Evolutionary conservation across 768 basidiomycete genomes (phyloP).

Genomic region (Lactarius sp.): DNA sequence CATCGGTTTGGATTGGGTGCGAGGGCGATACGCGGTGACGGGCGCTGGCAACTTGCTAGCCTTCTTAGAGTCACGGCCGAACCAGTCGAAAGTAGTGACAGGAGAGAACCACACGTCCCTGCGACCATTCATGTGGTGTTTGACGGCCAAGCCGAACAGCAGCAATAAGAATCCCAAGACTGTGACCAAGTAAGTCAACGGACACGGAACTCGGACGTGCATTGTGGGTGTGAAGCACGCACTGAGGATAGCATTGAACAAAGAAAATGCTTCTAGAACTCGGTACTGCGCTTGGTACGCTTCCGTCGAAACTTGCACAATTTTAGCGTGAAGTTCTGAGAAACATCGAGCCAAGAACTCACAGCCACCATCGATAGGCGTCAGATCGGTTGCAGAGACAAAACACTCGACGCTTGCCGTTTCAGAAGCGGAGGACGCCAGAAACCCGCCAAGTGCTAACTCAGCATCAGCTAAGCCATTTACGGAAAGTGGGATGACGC

Average conservation of each 20-base stretch:
- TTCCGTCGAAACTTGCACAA: slow-evolving; percentile 64
- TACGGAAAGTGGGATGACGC: slow-evolving; percentile 28
- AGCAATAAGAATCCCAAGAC: slow-evolving; percentile 47
- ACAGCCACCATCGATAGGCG: slow-evolving; percentile 63
- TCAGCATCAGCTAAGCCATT: slow-evolving; percentile 3
- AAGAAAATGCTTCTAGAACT: slow-evolving; percentile 72
- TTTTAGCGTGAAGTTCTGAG: not conserved
- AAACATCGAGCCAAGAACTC: slow-evolving; percentile 32
- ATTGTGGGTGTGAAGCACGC: slow-evolving; percentile 29
- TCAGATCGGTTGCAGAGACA: slow-evolving; percentile 46
- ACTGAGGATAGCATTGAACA: slow-evolving; percentile 73
- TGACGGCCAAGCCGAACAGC: slow-evolving; percentile 41
- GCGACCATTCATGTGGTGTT: slow-evolving; percentile 41
- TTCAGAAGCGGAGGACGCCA: slow-evolving; percentile 71
- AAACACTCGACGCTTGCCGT: slow-evolving; percentile 81
- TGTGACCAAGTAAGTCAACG: slow-evolving; percentile 31
- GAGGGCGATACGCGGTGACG: slow-evolving; percentile 32
- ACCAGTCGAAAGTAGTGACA: slow-evolving; percentile 71
- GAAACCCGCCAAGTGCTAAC: slow-evolving; percentile 67
- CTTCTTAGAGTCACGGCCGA: slow-evolving; percentile 36
- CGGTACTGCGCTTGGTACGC: slow-evolving; percentile 88
- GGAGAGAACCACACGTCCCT: slow-evolving; percentile 62
- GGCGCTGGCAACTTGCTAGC: slow-evolving; percentile 41
- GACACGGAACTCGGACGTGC: slow-evolving; percentile 8
- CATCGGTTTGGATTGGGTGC: slow-evolving; percentile 15